These are phyloP conservation scores for Phoma herbarum DNA, from an alignment of 2,329 filamentous ascomycete genomes.

Conservation along the genomic window DNA sequence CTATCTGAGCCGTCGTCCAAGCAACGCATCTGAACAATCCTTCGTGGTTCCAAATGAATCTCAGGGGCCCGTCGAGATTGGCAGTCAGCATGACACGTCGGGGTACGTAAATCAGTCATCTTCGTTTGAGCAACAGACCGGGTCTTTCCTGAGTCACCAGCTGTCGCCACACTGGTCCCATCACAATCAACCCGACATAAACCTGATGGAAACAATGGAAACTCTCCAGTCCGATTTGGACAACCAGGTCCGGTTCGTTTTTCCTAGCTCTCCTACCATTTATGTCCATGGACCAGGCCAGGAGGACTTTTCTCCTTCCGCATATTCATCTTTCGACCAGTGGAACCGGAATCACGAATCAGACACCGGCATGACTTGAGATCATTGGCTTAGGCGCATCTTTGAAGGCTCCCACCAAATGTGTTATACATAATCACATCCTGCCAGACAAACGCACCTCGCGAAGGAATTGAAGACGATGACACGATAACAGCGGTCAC, in stretches of 20 bases:
- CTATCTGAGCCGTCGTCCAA: neutral
- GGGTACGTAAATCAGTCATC: slow-evolving; percentile 7
- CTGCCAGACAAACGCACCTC: too few species aligned
- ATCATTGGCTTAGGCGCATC: neutral
- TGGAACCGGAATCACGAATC: neutral
- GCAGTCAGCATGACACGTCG: neutral
- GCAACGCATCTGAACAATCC: neutral
- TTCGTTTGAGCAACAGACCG: neutral
- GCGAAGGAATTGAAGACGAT: too few species aligned
- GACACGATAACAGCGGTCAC: too few species aligned
- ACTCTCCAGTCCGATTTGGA: neutral
- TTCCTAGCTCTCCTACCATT: neutral
- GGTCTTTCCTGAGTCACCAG: neutral
- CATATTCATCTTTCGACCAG: neutral
- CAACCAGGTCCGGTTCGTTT: neutral
- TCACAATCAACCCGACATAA: neutral
- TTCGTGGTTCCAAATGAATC: neutral
- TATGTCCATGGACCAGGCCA: neutral
- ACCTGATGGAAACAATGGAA: neutral
- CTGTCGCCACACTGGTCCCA: neutral
- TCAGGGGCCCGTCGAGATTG: neutral
- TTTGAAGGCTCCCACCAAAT: too few species aligned
- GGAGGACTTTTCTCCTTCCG: neutral
- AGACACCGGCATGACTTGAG: neutral
- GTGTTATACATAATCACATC: too few species aligned